These are phyloP conservation scores for Solidago caesia DNA, from an alignment of 129 eudicot species.

Conservation along the genomic window DNA sequence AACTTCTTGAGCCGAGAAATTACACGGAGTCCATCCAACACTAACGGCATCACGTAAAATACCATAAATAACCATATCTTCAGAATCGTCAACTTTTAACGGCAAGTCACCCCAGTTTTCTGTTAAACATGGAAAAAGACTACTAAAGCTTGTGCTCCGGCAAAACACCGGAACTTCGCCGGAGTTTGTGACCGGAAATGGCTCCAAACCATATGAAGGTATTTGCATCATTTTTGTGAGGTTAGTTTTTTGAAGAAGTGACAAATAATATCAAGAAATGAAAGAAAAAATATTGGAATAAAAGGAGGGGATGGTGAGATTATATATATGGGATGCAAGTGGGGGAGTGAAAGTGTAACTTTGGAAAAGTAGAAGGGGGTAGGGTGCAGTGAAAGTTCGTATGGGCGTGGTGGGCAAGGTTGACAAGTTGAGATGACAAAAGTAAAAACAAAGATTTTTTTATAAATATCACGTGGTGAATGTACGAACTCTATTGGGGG, in stretches of 20 bases:
- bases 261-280: background rate
- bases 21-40: conserved; percentile 81
- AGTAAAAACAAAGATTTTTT: conserved; percentile 18
- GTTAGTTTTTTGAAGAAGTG: conserved; percentile 21
- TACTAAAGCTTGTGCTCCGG: conserved; percentile 64
- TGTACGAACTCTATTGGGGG: conserved; percentile 16
- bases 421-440: conserved; percentile 40
- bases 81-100: conserved; percentile 69
- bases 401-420: conserved; percentile 36
- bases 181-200: conserved; percentile 30
- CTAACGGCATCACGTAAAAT: conserved; percentile 70
- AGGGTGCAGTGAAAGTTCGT: conserved; percentile 27
- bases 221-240: conserved; percentile 33
- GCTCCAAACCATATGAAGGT: conserved; percentile 28
- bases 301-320: conserved; percentile 5
- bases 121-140: conserved; percentile 55
- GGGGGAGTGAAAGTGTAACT: conserved; percentile 16
- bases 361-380: conserved; percentile 11
- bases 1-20: conserved; percentile 33
- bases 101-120: conserved; percentile 89
- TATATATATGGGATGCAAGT: conserved; percentile 15
- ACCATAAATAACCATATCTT: conserved; percentile 76
- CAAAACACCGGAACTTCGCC: conserved; percentile 46
- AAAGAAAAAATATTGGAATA: background rate
- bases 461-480: conserved; percentile 46